Evolutionary conservation across 371 early-diverging fungal genomes (phyloP).

Genomic region (Zopfochytrium polystomum): DNA sequence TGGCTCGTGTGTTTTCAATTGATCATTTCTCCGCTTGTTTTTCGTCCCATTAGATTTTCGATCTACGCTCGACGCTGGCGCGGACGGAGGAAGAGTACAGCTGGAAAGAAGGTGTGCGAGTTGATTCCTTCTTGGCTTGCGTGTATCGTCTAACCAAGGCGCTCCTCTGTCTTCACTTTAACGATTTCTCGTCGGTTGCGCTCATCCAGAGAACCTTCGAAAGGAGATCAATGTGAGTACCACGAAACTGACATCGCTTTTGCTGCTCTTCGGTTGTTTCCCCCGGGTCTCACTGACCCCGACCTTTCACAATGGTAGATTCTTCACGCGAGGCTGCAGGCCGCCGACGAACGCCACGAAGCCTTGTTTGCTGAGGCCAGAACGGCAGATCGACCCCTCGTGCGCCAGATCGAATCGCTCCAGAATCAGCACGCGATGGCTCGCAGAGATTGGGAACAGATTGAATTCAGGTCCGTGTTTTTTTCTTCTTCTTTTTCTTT

Average conservation of each 20-base stretch:
- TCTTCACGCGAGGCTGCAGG: slow-evolving; percentile 59
- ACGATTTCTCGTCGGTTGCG: background rate
- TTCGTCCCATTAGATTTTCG: slow-evolving; percentile 50
- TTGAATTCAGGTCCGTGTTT: slow-evolving; percentile 56
- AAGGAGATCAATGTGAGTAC: slow-evolving; percentile 52
- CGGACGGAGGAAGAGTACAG: slow-evolving; percentile 61
- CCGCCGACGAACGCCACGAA: slow-evolving; percentile 58
- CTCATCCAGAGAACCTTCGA: slow-evolving; percentile 46
- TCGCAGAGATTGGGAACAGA: slow-evolving; percentile 60
- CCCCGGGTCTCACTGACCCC: background rate
- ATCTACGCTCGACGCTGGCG: slow-evolving; percentile 59
- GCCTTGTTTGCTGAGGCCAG: slow-evolving; percentile 52
- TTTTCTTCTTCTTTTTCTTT: slow-evolving; percentile 4
- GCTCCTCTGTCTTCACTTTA: slow-evolving; percentile 1
- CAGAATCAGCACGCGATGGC: slow-evolving; percentile 63
- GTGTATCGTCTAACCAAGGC: background rate
- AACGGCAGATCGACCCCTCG: slow-evolving; percentile 59
- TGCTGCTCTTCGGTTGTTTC: background rate
- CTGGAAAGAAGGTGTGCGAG: slow-evolving; percentile 48
- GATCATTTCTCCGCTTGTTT: too few species aligned
- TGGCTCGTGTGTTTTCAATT: too few species aligned
- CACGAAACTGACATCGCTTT: background rate
- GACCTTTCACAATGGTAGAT: slow-evolving; percentile 22
- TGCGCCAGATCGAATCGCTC: slow-evolving; percentile 66
- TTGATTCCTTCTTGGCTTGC: background rate